Base-by-base conservation (phyloP, 805 yeast species). In the Cyberlindnera japonica region DNA sequence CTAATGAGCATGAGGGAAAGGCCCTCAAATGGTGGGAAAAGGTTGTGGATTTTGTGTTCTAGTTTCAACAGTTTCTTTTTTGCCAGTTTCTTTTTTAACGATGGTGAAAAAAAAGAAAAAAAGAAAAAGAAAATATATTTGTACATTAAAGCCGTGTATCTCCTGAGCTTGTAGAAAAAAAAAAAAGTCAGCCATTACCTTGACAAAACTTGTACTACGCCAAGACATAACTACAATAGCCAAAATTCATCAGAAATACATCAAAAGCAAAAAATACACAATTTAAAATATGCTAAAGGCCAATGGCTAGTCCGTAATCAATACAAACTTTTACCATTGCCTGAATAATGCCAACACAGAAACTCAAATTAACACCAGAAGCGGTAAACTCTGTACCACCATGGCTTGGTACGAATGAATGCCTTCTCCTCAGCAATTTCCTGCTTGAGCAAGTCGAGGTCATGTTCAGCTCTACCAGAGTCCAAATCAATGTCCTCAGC, bases 391-490 rank as follows among this genome's bases (percentile, higher is more conserved):
- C 82, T 71, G 65, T 64, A 67, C 53, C 59, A 70, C 47, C 61
- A 55, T 43, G 75, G 75, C 55, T 64, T 69, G 34, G 71, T 46
- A 18, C 67, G 68, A 45, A 79, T 55, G 54, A 54, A 68, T 10
- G 71, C 82, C 57, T 62, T 70, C 57, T 79, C 82, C 60, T 76
- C 82, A 65, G 47, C 47, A 36, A 77, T 59, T 55, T 80, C 82
- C 58, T 73, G 79, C 53, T 64, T 70, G 44, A 79, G 59, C 41
- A 74, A 62, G 35, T 78, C 83, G 47, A 77, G 51, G 54, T 79
- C 85, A 31, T 75, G 56, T 36, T 76, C 81, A 51, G 81, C 72
- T 57, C 83, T 72, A 44, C 87, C 87, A 35, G 78, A 64, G 55
- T 75, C 82, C 37, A 81, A 58, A 54, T 81, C 86, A 55, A 81